Conservation (phyloP, 352 stramenopile genomes). For the Pythium coloratum region DNA sequence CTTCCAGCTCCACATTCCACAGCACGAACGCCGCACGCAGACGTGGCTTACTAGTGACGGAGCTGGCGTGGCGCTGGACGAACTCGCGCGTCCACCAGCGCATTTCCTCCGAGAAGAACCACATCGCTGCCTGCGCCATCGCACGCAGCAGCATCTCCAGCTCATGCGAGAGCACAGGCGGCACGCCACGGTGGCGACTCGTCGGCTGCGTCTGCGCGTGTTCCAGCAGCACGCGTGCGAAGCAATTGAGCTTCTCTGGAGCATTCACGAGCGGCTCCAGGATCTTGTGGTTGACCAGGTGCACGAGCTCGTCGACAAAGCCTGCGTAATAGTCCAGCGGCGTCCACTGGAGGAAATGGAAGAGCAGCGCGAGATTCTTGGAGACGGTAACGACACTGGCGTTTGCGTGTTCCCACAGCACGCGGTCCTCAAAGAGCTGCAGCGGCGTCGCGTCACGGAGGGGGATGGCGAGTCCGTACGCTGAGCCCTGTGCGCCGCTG, state of each 20-base stretch:
- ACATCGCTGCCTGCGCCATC: conserved; percentile 40
- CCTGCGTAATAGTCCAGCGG: conserved; percentile 42
- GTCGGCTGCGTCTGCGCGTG: conserved; percentile 28
- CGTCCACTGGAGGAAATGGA: conserved; percentile 49
- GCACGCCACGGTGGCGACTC: conserved; percentile 10
- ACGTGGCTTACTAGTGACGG: conserved; percentile 40
- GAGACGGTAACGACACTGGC: conserved; percentile 36
- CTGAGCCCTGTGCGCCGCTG: neutral
- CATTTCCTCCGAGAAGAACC: conserved; percentile 54
- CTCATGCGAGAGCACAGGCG: conserved; percentile 25
- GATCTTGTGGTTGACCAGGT: conserved; percentile 41
- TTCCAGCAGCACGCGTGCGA: conserved; percentile 43
- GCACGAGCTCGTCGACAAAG: conserved; percentile 50
- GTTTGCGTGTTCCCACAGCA: conserved; percentile 58
- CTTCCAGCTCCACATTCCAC: conserved; percentile 45
- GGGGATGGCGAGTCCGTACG: neutral
- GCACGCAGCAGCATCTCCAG: conserved; percentile 44
- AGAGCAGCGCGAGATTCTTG: conserved; percentile 64
- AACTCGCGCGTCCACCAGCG: conserved; percentile 45
- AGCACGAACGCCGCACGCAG: conserved; percentile 49
- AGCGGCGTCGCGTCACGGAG: conserved; percentile 20
- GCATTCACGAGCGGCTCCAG: conserved; percentile 26
- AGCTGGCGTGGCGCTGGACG: conserved; percentile 34
- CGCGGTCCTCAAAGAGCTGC: conserved; percentile 44
- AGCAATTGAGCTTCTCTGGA: conserved; percentile 45